Percentiles rank a stretch among this genome's conserved stretches.
Conservation (phyloP, 2,329 filamentous ascomycete species). For the Monilinia fructigena region DNA sequence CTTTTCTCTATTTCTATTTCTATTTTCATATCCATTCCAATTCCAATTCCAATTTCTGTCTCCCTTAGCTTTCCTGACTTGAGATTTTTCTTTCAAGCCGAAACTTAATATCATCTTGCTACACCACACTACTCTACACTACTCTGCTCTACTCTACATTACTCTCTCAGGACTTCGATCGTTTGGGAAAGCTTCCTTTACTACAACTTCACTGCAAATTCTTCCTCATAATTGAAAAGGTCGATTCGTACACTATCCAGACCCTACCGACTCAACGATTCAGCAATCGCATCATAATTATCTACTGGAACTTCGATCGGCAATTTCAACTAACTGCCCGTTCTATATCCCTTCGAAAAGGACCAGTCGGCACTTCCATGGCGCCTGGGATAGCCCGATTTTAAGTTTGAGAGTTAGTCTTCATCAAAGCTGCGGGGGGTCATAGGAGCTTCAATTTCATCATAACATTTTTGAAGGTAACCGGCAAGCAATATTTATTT, state of each 20-base stretch:
- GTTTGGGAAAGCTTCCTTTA: conserved; percentile 15
- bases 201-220: not conserved
- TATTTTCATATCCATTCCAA: not conserved
- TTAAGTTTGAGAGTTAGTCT: not conserved
- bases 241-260: not conserved
- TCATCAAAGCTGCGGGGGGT: not conserved
- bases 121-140: not conserved
- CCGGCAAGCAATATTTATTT: not conserved
- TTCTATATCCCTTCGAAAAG: not conserved
- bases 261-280: not conserved
- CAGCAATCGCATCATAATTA: not conserved
- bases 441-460: not conserved
- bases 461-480: too few relatives aligned
- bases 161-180: conserved; percentile 2
- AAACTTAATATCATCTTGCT: conserved; percentile 5
- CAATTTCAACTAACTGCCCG: not conserved
- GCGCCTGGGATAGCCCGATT: not conserved
- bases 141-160: not conserved
- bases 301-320: not conserved
- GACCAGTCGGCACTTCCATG: not conserved
- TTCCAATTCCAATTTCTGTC: not conserved
- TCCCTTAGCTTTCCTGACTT: not conserved
- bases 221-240: not conserved
- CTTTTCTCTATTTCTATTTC: not conserved
- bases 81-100: not conserved